A percentile compares a stretch with the other conserved stretches of the same genome.
Evolutionary conservation across 192 early-diverging fungal genomes (phyloP).

Genomic region (Gamsiella multidivaricata): DNA sequence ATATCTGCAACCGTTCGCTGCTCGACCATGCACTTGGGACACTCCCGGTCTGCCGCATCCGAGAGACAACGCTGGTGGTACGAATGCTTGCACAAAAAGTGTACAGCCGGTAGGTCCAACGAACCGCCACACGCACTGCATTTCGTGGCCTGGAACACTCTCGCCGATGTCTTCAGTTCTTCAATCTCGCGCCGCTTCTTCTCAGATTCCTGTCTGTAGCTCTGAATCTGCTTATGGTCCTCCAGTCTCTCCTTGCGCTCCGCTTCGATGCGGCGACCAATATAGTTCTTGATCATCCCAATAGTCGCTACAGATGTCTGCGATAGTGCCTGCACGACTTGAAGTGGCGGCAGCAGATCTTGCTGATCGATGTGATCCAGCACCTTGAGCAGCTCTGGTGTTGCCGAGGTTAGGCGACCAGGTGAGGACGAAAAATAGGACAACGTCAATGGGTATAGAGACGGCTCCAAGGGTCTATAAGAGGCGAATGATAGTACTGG

Average conservation of each 20-base stretch:
- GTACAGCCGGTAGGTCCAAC: conserved; percentile 90
- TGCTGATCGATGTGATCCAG: conserved; percentile 87
- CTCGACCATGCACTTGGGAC: conserved; percentile 87
- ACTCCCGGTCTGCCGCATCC: conserved; percentile 66
- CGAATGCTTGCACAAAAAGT: conserved; percentile 95
- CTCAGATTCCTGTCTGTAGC: conserved; percentile 84
- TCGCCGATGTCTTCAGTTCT: conserved; percentile 77
- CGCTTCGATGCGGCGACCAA: conserved; percentile 79
- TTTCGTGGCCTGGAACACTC: conserved; percentile 83
- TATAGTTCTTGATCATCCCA: conserved; percentile 87
- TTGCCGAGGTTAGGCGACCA: conserved; percentile 65
- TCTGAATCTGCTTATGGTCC: conserved; percentile 75
- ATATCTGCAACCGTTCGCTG: conserved; percentile 87
- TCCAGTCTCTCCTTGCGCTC: conserved; percentile 75
- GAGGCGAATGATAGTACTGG: neutral
- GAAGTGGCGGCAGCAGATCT: conserved; percentile 87
- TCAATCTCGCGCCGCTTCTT: conserved; percentile 82
- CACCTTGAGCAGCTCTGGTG: conserved; percentile 70
- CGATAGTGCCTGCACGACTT: conserved; percentile 89
- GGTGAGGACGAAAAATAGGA: conserved; percentile 81
- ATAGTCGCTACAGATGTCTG: conserved; percentile 85
- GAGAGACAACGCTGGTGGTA: conserved; percentile 87
- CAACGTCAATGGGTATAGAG: conserved; percentile 74
- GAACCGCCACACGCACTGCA: conserved; percentile 76
- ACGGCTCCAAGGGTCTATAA: conserved; percentile 68